Evolutionary conservation across 2,329 filamentous ascomycete genomes (phyloP).

Genomic region (Fusarium pseudograminearum): DNA sequence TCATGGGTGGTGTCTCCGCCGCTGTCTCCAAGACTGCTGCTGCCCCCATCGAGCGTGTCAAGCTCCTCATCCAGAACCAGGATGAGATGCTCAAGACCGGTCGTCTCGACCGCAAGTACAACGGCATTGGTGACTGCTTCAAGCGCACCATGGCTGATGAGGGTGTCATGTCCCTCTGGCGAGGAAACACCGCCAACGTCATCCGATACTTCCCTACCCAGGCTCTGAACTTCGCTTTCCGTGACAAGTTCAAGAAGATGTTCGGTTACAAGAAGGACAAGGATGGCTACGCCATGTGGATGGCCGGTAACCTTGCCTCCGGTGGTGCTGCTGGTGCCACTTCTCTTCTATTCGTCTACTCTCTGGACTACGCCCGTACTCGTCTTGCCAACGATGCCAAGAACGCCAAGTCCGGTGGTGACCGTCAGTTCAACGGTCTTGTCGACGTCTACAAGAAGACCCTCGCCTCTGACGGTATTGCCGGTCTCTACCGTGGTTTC

Average conservation of each 20-base stretch:
- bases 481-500: slow-evolving; percentile 99
- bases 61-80: slow-evolving; percentile 99
- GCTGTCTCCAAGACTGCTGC: slow-evolving; percentile 99
- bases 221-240: slow-evolving; percentile 99
- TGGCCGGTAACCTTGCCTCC: slow-evolving; percentile 99
- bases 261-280: slow-evolving; percentile 99
- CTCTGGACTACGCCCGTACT: slow-evolving; percentile 99
- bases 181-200: slow-evolving; percentile 99
- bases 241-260: slow-evolving; percentile 99
- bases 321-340: slow-evolving; percentile 99
- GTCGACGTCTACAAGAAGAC: slow-evolving; percentile 99
- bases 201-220: slow-evolving; percentile 99
- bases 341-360: slow-evolving; percentile 99
- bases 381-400: slow-evolving; percentile 99
- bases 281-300: slow-evolving; percentile 99
- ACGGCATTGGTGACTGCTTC: slow-evolving; percentile 96
- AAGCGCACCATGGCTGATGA: slow-evolving; percentile 87
- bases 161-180: slow-evolving; percentile 96
- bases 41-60: slow-evolving; percentile 99
- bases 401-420: slow-evolving; percentile 95
- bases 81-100: slow-evolving; percentile 99
- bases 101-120: slow-evolving; percentile 98
- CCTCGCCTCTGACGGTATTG: slow-evolving; percentile 96
- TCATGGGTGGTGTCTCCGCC: slow-evolving; percentile 99
- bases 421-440: slow-evolving; percentile 99